These are phyloP conservation scores for Pharus latifolius DNA, from an alignment of 176 grass and related monocot genomes.

Conservation along the genomic window DNA sequence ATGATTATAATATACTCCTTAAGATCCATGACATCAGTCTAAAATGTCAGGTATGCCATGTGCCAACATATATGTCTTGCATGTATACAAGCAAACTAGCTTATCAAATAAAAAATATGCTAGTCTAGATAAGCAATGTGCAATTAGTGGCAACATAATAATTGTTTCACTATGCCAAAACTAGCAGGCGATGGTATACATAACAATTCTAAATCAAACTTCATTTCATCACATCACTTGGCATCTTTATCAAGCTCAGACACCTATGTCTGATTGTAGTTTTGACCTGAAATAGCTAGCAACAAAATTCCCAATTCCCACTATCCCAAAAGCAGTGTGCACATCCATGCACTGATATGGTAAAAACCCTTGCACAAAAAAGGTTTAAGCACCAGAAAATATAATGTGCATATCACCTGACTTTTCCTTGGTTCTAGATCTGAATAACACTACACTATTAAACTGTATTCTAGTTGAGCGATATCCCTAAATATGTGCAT, in stretches of 20 bases:
- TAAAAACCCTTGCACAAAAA: not conserved
- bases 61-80: not conserved
- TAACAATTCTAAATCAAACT: not conserved
- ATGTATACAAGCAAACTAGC: not conserved
- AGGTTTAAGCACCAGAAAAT: not conserved
- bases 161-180: not conserved
- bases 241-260: not conserved
- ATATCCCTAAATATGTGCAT: not conserved
- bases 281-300: not conserved
- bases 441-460: not conserved
- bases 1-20: not conserved
- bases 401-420: not conserved
- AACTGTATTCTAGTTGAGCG: not conserved
- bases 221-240: not conserved
- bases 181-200: not conserved
- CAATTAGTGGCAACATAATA: not conserved
- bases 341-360: not conserved
- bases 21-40: not conserved
- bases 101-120: not conserved
- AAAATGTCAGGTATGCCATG: not conserved
- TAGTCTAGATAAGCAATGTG: not conserved
- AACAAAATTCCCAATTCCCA: not conserved
- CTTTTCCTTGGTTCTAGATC: not conserved
- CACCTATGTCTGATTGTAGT: not conserved
- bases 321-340: not conserved